These are phyloP conservation scores for Sicyos edulis DNA, from an alignment of 306 rosid genomes.

Conservation along the genomic window DNA sequence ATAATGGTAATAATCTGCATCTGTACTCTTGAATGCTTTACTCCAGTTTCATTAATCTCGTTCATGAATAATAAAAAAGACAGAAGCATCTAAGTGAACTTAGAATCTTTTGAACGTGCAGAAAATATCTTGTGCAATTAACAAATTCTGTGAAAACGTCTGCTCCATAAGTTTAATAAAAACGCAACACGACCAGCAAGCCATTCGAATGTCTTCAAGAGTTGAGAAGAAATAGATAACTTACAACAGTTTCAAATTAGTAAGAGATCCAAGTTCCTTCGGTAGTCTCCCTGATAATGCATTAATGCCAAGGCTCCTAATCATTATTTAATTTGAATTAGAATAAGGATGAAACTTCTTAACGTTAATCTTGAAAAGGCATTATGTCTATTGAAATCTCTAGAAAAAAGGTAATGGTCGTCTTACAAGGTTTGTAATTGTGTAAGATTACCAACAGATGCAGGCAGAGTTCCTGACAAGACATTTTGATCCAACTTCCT, in stretches of 20 bases:
- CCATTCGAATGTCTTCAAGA: background rate
- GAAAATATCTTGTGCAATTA: background rate
- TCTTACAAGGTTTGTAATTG: slow-evolving; percentile 63
- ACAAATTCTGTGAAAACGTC: background rate
- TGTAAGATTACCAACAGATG: slow-evolving; percentile 57
- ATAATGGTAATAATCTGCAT: background rate
- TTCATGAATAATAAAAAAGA: background rate
- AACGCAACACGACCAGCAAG: background rate
- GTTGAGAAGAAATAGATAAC: slow-evolving; percentile 22
- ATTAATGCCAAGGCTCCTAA: slow-evolving; percentile 55
- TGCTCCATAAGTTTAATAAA: background rate
- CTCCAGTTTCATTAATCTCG: background rate
- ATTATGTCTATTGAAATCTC: background rate
- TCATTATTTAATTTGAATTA: slow-evolving; percentile 12
- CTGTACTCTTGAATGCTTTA: background rate
- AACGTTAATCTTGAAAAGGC: background rate
- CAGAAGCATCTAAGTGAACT: background rate
- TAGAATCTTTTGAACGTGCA: background rate
- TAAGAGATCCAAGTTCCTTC: slow-evolving; percentile 57
- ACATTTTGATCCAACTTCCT: slow-evolving; percentile 55
- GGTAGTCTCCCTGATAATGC: slow-evolving; percentile 69
- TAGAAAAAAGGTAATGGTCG: background rate
- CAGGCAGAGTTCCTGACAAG: slow-evolving; percentile 59
- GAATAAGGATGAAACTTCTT: background rate
- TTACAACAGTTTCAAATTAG: slow-evolving; percentile 38